phyloP scores from a whole-genome alignment of 1,139 yeast genomes.

The Yamadazyma triangularis region DNA sequence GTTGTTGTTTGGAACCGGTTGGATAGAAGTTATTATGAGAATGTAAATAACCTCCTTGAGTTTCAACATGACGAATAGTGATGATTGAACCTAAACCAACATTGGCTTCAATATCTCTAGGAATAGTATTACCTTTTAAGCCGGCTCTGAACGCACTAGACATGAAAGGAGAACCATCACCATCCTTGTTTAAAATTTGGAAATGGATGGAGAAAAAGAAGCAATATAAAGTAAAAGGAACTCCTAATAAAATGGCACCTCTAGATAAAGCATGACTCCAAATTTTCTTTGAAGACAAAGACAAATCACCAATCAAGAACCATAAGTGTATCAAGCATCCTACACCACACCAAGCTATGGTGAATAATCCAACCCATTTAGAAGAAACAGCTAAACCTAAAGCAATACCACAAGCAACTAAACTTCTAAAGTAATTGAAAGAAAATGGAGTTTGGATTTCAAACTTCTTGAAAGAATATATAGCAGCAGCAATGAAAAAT shows the following conservation, averaged over 20 bases:
- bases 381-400: constrained; percentile 86
- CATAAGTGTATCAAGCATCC: constrained; percentile 75
- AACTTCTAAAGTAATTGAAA: constrained; percentile 62
- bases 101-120: constrained; percentile 64
- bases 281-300: constrained; percentile 49
- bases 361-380: constrained; percentile 97
- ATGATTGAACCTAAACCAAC: constrained; percentile 86
- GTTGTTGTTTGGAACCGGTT: constrained; percentile 94
- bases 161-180: constrained; percentile 89
- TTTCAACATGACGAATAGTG: constrained; percentile 74
- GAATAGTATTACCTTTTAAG: constrained; percentile 66
- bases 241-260: constrained; percentile 56
- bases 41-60: constrained; percentile 93
- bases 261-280: constrained; percentile 52
- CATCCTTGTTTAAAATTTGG: constrained; percentile 62
- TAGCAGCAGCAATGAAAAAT: constrained; percentile 85
- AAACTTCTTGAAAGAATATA: constrained; percentile 74
- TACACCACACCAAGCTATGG: constrained; percentile 87
- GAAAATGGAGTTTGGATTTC: constrained; percentile 76
- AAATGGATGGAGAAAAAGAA: constrained; percentile 79
- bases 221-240: constrained; percentile 68
- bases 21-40: constrained; percentile 84
- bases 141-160: constrained; percentile 83
- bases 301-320: constrained; percentile 84
- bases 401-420: constrained; percentile 72